Evolutionary conservation across 176 grass and related monocot genomes (phyloP).

Genomic region (Saccharum officinarum): DNA sequence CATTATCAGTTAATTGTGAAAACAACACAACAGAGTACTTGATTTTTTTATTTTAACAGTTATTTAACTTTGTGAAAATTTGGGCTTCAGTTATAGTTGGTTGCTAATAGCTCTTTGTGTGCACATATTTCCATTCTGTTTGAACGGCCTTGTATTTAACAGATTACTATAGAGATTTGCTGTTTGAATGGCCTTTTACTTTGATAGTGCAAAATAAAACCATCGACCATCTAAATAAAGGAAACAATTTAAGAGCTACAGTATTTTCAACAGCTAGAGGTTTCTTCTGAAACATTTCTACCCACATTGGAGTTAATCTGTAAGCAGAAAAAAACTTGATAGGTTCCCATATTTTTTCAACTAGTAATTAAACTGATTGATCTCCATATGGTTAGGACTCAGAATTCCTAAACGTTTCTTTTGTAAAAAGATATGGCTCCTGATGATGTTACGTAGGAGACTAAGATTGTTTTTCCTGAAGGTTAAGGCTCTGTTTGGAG

Average conservation of each 20-base stretch:
- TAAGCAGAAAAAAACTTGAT: background rate
- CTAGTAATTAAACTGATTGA: background rate
- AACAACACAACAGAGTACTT: background rate
- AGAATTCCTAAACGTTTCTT: background rate
- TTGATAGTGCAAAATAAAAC: background rate
- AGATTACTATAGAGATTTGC: no score
- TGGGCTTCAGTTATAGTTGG: background rate
- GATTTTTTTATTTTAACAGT: background rate
- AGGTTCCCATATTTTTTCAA: background rate
- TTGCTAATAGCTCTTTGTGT: background rate
- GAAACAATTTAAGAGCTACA: background rate
- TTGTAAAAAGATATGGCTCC: background rate
- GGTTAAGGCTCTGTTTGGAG: background rate
- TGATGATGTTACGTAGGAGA: background rate
- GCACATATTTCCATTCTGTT: background rate
- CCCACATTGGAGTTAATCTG: background rate
- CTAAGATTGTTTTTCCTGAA: background rate
- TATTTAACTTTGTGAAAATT: background rate
- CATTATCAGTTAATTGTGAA: background rate
- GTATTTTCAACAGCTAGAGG: background rate
- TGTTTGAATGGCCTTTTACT: background rate
- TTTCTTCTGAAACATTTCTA: background rate
- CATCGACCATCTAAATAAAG: background rate
- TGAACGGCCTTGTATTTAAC: background rate
- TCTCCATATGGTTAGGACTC: background rate